Percentiles rank a stretch among this genome's conserved stretches.
Conservation (phyloP, 495 filamentous ascomycete genomes). For the Penicillium waksmanii region DNA sequence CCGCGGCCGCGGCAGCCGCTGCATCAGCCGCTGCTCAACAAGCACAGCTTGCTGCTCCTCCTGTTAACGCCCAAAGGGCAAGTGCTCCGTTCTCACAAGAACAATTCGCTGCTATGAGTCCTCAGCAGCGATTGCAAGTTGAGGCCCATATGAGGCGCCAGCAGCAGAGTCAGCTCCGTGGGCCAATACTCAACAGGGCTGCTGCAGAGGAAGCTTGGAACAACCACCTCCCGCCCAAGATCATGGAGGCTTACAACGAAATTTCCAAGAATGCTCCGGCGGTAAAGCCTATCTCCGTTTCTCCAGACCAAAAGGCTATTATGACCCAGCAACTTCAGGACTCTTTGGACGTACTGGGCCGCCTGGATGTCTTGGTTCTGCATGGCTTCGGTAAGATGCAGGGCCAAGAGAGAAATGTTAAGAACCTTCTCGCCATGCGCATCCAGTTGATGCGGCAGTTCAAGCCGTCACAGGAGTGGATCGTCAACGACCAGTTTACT, state of each 20-base stretch:
- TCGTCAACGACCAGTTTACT: slow-evolving; percentile 59
- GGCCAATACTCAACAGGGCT: slow-evolving; percentile 30
- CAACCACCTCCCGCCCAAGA: slow-evolving; percentile 37
- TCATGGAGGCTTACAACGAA: slow-evolving; percentile 45
- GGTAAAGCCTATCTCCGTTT: slow-evolving; percentile 36
- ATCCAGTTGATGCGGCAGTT: slow-evolving; percentile 63
- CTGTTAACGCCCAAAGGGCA: slow-evolving; percentile 35
- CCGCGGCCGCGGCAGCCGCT: slow-evolving; percentile 33
- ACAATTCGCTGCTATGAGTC: slow-evolving; percentile 55
- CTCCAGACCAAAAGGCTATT: slow-evolving; percentile 46
- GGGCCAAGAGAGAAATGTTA: slow-evolving; percentile 47
- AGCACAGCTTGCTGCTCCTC: slow-evolving; percentile 33
- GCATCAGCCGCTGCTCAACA: slow-evolving; percentile 47
- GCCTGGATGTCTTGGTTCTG: slow-evolving; percentile 45
- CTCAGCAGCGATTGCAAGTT: slow-evolving; percentile 52
- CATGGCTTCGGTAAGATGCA: slow-evolving; percentile 40
- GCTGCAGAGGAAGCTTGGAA: slow-evolving; percentile 46
- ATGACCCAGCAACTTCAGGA: slow-evolving; percentile 54
- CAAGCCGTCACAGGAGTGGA: slow-evolving; percentile 52
- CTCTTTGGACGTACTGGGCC: slow-evolving; percentile 42
- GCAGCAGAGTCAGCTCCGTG: slow-evolving; percentile 33
- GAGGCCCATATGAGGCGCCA: slow-evolving; percentile 45
- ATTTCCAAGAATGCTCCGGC: slow-evolving; percentile 38
- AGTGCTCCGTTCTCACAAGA: slow-evolving; percentile 46
- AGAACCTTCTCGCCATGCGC: slow-evolving; percentile 51